Evolutionary conservation across 257 asterid genomes (phyloP), one percentile per base, ranked within the genome.

Genomic region (Lycium barbarum): DNA sequence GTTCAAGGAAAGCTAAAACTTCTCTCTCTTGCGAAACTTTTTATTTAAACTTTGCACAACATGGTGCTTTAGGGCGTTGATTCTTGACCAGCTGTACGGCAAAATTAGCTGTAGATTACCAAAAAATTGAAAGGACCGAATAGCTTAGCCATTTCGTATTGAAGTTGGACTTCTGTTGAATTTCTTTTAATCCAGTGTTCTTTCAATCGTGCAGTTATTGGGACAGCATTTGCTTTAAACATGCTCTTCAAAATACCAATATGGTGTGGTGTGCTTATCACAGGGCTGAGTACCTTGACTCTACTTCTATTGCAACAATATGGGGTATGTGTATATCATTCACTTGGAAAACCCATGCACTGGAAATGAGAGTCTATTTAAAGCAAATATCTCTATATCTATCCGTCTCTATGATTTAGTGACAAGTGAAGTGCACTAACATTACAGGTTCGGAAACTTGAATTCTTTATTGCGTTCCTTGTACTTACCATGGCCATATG

Each of bases 181-280:
- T 7, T 26, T 45, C 22, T 55, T 2, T 54, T 79, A 15, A 70
- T 36, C 79, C 84, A 84, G 6, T 12, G 45, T 35, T 9, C 55
- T 63, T 80, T 79, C 66, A 76, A 76, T 76, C 80, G 9, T 54
- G 18, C 93, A 96, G 98, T 97, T 83, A 94, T 97, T 20, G 98
- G 99, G 88, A 97, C 99, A 26, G 98, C 99, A 59, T 97, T 97
- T 92, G 99, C 99, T 38, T 89, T 97, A 87, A 89, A 95, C 90
- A 97, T 97, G 97, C 98, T 97, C 84, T 95, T 95, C 91, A 88
- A 87, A 26, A 93, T 97, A 91, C 98, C 98, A 22, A 62, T 97
- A 53, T 95, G 98, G 99, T 85, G 89, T 65, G 98, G 99, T 20
- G 99, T 97, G 85, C 98, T 97, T 84, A 94, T 97, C 87, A 95